phyloP scores from a whole-genome alignment of 116 monocot species.

The Cymodocea nodosa region DNA sequence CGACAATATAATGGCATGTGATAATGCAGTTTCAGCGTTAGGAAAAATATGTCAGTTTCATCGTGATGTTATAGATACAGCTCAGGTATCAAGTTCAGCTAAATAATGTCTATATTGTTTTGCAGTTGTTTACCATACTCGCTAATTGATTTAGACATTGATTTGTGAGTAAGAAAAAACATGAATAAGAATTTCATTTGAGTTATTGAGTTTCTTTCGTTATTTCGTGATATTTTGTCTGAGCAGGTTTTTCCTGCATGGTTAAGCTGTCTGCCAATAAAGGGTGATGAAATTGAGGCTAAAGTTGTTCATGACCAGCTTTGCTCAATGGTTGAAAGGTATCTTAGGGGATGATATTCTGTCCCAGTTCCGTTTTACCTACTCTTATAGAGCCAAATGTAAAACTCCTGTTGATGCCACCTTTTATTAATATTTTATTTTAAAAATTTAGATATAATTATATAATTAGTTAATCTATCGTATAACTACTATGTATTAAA shows the following conservation, averaged over 20 bases:
- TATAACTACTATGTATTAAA: too few relatives aligned
- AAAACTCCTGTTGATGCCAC: too few relatives aligned
- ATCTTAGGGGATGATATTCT: background rate
- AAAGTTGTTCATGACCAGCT: conserved; percentile 88
- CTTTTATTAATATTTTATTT: too few relatives aligned
- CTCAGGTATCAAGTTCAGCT: conserved; percentile 32
- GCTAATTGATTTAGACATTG: too few relatives aligned
- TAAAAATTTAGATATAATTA: too few relatives aligned
- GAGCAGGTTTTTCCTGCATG: conserved; percentile 80
- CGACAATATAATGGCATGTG: conserved; percentile 92
- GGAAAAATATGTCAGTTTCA: conserved; percentile 90
- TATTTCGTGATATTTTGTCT: background rate
- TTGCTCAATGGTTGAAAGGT: conserved; percentile 93
- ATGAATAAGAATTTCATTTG: too few relatives aligned
- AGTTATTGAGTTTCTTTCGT: background rate
- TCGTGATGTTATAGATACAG: conserved; percentile 63
- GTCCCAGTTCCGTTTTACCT: background rate
- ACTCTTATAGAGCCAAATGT: background rate
- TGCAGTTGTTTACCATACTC: background rate
- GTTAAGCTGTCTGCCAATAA: conserved; percentile 83
- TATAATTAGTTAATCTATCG: too few relatives aligned
- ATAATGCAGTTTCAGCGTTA: conserved; percentile 92
- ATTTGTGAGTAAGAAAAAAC: background rate
- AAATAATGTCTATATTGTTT: background rate
- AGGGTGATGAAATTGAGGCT: conserved; percentile 70